Conservation (phyloP, 169 alveolate species). For the Eimeria falciformis region DNA sequence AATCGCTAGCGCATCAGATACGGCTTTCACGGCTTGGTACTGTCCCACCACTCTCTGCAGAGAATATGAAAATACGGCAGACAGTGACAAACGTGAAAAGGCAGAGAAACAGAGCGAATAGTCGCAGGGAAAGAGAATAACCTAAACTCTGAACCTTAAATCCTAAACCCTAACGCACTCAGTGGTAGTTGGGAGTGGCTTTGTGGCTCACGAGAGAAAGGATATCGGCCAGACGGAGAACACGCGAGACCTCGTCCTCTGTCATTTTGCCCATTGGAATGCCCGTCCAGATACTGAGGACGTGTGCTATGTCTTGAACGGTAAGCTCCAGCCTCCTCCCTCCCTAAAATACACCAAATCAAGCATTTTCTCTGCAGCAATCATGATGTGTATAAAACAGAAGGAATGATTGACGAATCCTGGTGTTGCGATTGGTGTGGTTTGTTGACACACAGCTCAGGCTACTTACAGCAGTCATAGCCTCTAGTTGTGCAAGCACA, state of each 20-base stretch:
- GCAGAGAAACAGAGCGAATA: not conserved
- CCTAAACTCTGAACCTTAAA: not conserved
- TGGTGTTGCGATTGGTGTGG: too few species aligned
- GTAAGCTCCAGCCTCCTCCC: constrained; percentile 80
- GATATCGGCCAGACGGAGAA: constrained; percentile 72
- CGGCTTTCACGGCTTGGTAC: constrained; percentile 72
- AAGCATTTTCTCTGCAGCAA: not conserved
- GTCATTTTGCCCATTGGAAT: constrained; percentile 86
- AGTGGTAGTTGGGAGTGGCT: too few species aligned
- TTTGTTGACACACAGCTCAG: too few species aligned
- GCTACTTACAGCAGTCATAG: not conserved
- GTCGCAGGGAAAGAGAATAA: not conserved
- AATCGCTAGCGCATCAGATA: constrained; percentile 85
- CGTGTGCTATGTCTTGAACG: constrained; percentile 66
- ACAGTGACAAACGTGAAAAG: not conserved
- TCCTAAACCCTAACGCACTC: too few species aligned
- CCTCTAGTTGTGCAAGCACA: constrained; percentile 77
- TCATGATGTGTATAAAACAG: too few species aligned
- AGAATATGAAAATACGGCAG: not conserved
- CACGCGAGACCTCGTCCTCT: constrained; percentile 86
- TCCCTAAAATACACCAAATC: constrained; percentile 71
- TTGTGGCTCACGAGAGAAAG: constrained; percentile 6
- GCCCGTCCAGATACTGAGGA: constrained; percentile 83
- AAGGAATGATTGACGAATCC: too few species aligned
- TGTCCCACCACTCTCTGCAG: constrained; percentile 70